Evolutionary conservation across 75 land plant species (phyloP), one percentile per base, ranked within the genome.

Genomic region (Sequoia sempervirens): DNA sequence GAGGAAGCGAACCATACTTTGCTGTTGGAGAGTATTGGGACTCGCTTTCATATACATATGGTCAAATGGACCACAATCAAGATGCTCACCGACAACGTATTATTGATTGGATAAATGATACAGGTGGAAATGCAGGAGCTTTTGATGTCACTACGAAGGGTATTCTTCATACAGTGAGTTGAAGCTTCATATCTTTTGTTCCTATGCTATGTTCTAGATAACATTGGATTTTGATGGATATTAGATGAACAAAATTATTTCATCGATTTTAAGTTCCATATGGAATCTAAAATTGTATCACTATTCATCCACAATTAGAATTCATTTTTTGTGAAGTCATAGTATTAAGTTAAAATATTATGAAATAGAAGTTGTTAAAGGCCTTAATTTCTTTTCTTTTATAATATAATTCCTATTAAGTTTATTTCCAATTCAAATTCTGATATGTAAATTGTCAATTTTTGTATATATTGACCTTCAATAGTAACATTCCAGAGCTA

Each of bases 71-170:
- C 75, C 86, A 88, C 82, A 89, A 91, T 83, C 95, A 93, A 93
- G 97, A 95, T 90, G 90, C 89, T 23, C 98, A 96, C 84, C 82
- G 98, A 80, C 95, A 96, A 87, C 92, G 95, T 83, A 91, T 89
- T 75, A 75, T 94, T 83, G 96, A 96, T 76, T 96, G 98, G 98
- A 93, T 96, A 47, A 94, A 96, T 93, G 98, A 89, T 66, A 88
- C 96, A 18, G 90, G 83, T 87, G 95, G 95, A 82, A 78, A 82
- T 56, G 88, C 98, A 47, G 92, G 95, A 76, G 98, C 96, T 41
- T 96, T 96, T 93, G 98, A 96, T 89, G 94, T 96, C 84, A 96
- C 96, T 26, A 96, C 98, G 0, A 96, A 96, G 91, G 98, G 93
- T 32, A 88, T 96, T 79, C 93, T 96, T 85, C 97, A 96, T 86